phyloP scores from a whole-genome alignment of 2,329 filamentous ascomycete genomes.

The Penicillium hordei region DNA sequence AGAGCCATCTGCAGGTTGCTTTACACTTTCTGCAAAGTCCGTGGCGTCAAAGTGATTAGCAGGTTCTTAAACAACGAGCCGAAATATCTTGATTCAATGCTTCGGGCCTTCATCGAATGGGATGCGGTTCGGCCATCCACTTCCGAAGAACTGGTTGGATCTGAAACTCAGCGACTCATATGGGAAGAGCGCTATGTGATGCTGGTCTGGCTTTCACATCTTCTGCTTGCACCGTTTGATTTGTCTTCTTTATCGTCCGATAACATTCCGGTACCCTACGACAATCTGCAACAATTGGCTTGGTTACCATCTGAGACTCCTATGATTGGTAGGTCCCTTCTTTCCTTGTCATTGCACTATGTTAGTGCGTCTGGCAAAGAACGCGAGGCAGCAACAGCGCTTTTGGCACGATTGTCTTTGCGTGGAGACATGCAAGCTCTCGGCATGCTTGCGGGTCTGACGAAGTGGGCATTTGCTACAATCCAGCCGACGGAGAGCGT shows the following conservation, averaged over 20 bases:
- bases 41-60: constrained; percentile 88
- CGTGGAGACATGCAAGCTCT: constrained; percentile 83
- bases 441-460: constrained; percentile 66
- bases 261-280: constrained; percentile 37
- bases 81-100: constrained; percentile 75
- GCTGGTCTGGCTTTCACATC: constrained; percentile 81
- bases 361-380: constrained; percentile 79
- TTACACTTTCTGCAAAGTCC: constrained; percentile 91
- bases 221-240: constrained; percentile 85
- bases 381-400: constrained; percentile 77
- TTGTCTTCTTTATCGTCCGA: constrained; percentile 74
- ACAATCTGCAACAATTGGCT: constrained; percentile 29
- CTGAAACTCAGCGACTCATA: constrained; percentile 49
- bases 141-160: constrained; percentile 15
- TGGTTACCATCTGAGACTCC: constrained; percentile 63
- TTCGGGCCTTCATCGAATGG: constrained; percentile 69
- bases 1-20: constrained; percentile 75
- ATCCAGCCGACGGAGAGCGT: constrained; percentile 51
- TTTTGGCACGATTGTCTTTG: constrained; percentile 79
- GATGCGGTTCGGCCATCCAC: constrained; percentile 29
- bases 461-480: constrained; percentile 67
- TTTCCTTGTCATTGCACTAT: constrained; percentile 70
- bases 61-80: constrained; percentile 90
- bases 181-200: constrained; percentile 92
- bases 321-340: constrained; percentile 66